Evolutionary conservation across 768 basidiomycete genomes (phyloP).

Genomic region (Mycena galericulata): DNA sequence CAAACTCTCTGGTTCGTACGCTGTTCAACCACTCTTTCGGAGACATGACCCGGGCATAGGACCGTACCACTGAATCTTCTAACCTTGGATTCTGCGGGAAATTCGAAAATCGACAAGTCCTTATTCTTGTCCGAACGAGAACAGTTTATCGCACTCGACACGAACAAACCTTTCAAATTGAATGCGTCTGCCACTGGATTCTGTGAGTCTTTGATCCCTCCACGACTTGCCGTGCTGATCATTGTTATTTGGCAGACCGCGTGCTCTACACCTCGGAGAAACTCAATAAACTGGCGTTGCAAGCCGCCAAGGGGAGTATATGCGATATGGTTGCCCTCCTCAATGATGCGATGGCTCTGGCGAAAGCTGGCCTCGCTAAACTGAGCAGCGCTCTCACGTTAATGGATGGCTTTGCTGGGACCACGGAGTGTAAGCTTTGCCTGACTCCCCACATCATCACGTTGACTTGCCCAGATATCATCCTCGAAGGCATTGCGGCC

Average conservation of each 20-base stretch:
- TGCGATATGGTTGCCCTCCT: too few relatives aligned
- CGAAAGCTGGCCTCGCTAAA: conserved; percentile 67
- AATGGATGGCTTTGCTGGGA: conserved; percentile 61
- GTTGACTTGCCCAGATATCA: too few relatives aligned
- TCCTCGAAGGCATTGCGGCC: conserved; percentile 7
- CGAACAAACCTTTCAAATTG: conserved; percentile 70
- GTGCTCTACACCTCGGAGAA: too few relatives aligned
- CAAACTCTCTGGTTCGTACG: conserved; percentile 75
- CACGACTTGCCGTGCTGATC: too few relatives aligned
- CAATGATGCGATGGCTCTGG: too few relatives aligned
- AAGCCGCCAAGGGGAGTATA: too few relatives aligned
- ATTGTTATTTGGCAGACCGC: too few relatives aligned
- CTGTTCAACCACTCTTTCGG: too few relatives aligned
- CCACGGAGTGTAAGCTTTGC: conserved; percentile 62
- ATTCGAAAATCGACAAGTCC: conserved; percentile 53
- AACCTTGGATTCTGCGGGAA: not conserved
- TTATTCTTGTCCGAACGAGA: conserved; percentile 67
- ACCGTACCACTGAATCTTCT: conserved; percentile 14
- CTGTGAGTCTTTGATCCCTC: too few relatives aligned
- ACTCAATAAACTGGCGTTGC: too few relatives aligned
- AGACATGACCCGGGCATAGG: conserved; percentile 13
- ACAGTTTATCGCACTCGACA: conserved; percentile 62
- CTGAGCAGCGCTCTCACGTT: conserved; percentile 69
- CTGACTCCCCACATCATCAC: not conserved
- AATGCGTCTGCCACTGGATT: too few relatives aligned